phyloP scores from a whole-genome alignment of 495 filamentous ascomycete genomes.

The Pyronema domesticum region DNA sequence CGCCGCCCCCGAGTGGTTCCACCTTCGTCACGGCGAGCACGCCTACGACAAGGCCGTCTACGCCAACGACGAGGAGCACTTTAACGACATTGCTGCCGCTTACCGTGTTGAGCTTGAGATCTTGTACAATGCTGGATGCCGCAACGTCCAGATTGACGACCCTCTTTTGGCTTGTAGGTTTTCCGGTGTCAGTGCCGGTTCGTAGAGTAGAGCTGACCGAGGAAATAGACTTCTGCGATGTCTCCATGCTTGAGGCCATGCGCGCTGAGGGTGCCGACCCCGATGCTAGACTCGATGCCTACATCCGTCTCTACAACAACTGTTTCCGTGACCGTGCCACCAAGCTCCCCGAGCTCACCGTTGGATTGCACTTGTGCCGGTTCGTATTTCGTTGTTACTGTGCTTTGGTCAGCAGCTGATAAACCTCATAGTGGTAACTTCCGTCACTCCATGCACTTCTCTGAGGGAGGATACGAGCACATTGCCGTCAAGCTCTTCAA shows the following conservation, averaged over 20 bases:
- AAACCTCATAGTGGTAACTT: constrained; percentile 46
- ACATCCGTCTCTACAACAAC: constrained; percentile 63
- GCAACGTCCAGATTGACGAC: constrained; percentile 61
- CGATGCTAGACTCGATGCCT: constrained; percentile 51
- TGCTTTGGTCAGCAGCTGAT: neutral
- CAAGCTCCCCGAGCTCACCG: constrained; percentile 41
- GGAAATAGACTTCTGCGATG: constrained; percentile 51
- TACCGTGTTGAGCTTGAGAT: constrained; percentile 49
- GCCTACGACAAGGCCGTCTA: constrained; percentile 52
- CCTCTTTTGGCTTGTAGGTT: constrained; percentile 55
- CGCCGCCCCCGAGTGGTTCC: constrained; percentile 46
- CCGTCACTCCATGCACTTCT: constrained; percentile 58
- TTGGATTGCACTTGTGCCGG: constrained; percentile 56
- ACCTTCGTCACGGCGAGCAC: constrained; percentile 24
- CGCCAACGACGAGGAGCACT: constrained; percentile 49
- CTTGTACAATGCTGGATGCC: constrained; percentile 48
- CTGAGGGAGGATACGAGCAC: constrained; percentile 61
- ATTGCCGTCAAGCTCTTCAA: constrained; percentile 68
- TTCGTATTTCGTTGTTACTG: neutral
- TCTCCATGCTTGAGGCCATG: constrained; percentile 56
- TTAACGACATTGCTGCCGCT: constrained; percentile 54
- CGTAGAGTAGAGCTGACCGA: constrained; percentile 1
- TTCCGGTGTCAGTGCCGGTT: neutral
- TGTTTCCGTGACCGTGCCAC: constrained; percentile 40
- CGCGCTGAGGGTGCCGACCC: constrained; percentile 39